Base-by-base conservation (phyloP, 2,329 filamentous ascomycete species). In the Cercospora berteroae region DNA sequence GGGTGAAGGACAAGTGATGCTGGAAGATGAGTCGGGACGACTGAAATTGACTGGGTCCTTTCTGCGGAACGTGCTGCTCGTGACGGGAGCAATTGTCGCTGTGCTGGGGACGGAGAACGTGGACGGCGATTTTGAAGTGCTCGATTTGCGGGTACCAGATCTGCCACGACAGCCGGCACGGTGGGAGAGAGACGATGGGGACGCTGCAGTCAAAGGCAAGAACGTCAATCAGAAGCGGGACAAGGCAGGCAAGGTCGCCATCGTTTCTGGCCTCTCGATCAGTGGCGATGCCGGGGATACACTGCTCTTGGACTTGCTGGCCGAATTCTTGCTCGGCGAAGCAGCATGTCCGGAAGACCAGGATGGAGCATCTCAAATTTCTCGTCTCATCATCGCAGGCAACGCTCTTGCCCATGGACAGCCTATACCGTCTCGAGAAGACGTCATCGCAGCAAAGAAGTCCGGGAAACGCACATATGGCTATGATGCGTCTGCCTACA, bases 1-100 rank as follows among this genome's bases (percentile, higher is more conserved):
- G n/a, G 65, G 66, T 4, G 63, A 60, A 18, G 68, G 72, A 57
- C 62, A 71, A 18, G 74, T 74, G 69, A 96, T 96, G 89, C 83
- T 99, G 44, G 95, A 99, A 79, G 95, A 99, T 78, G 94, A 98
- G 79, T 97, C 93, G 0, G 95, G 95, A 57, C 89, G 96, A 25
- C 84, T 99, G 72, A 87, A 89, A 20, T 82, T 99, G 7, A 89
- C 90, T 0, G 95, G 95, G 3, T 84, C 87, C 50, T 79, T 88
- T 20, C 81, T 99, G 58, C 83, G 85, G 69, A 85, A 86, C 0
- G 84, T 90, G 25, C 83, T 92, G 68, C 85, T 98, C 7, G 94
- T 97, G 2, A 99, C 95, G 0, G 95, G 95, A 27, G 96, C 92
- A 74, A 93, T 99, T 74, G 86, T 98, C 50, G 94, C 93, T n/a